Percentiles rank a stretch among this genome's conserved stretches.
phyloP scores from a whole-genome alignment of 1,284 basidiomycete genomes.

The Ganoderma lingzhi region DNA sequence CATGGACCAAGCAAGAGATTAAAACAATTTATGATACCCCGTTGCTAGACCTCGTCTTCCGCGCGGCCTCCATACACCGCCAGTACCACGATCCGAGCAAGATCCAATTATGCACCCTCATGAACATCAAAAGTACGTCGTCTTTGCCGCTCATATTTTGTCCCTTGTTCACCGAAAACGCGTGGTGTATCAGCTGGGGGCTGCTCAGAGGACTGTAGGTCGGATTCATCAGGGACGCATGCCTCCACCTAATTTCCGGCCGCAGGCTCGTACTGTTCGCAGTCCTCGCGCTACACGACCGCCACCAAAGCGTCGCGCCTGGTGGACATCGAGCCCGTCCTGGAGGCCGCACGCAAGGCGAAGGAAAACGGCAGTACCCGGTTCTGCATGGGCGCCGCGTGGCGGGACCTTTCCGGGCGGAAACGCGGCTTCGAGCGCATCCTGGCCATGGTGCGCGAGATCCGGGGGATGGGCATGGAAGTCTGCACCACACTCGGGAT shows the following conservation, averaged over 20 bases:
- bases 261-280: slow-evolving; percentile 95
- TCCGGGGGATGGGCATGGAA: slow-evolving; percentile 93
- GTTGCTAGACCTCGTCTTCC: slow-evolving; percentile 87
- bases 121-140: slow-evolving; percentile 98
- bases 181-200: slow-evolving; percentile 74
- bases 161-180: neutral
- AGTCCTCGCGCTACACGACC: slow-evolving; percentile 93
- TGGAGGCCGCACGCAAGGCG: slow-evolving; percentile 90
- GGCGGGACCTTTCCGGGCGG: slow-evolving; percentile 94
- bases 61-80: slow-evolving; percentile 86
- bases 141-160: neutral
- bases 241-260: slow-evolving; percentile 17
- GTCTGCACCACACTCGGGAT: slow-evolving; percentile 99
- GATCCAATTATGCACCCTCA: slow-evolving; percentile 96
- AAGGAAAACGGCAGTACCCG: slow-evolving; percentile 97
- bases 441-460: slow-evolving; percentile 90
- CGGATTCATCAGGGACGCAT: slow-evolving; percentile 13
- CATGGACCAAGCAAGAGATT: slow-evolving; percentile 79
- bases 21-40: slow-evolving; percentile 82
- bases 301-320: slow-evolving; percentile 89
- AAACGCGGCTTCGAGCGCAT: slow-evolving; percentile 97
- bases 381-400: slow-evolving; percentile 99
- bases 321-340: slow-evolving; percentile 91
- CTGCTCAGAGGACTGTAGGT: slow-evolving; percentile 94
- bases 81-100: slow-evolving; percentile 88